Evolutionary conservation across 2,329 filamentous ascomycete genomes (phyloP), one percentile per base, ranked within the genome.

Genomic region (Pseudopyrenochaeta lycopersici): DNA sequence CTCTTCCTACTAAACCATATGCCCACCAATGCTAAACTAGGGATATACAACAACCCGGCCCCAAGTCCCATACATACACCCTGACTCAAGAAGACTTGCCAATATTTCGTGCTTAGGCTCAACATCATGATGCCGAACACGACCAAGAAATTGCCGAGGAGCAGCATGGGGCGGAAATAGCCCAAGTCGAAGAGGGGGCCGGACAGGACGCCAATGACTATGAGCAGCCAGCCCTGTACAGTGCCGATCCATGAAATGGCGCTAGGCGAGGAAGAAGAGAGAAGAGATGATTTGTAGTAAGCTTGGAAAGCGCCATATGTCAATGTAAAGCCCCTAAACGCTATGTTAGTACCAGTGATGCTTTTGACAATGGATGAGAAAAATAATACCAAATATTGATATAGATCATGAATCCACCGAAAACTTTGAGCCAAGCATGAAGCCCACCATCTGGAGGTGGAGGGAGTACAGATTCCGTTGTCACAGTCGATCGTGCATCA

Each of bases 61-160:
- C 73, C 74, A 3, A 73, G 32, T 0, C 74, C 74, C 72, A 76
- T 82, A 65, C 82, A 85, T 4, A 85, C 71, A 1, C 81, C 81
- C 58, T 86, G 84, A 0, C 81, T 76, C 3, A 85, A 78, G 36
- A 85, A 72, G 47, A 84, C 79, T 52, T 85, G 82, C 67, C 82
- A 85, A 60, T 84, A 85, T 46, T 80, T 60, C 3, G 76, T 82
- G 41, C 76, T 85, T 58, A 88, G 67, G 18, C 80, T 83, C 1
- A 84, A 77, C 84, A 88, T 87, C 84, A 89, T 87, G 10, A 88
- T 71, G 3, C 84, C 83, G 47, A 88, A 82, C 3, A 88, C 81
- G 38, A 86, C 80, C 1, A 76, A 77, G 68, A 56, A 84, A 1
- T 81, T 82, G 14, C 86, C 85, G 2, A 64, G 56, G 49, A 68